Evolutionary conservation across 352 stramenopile genomes (phyloP), one percentile per base, ranked within the genome.

Genomic region (Phytophthora hybrid): DNA sequence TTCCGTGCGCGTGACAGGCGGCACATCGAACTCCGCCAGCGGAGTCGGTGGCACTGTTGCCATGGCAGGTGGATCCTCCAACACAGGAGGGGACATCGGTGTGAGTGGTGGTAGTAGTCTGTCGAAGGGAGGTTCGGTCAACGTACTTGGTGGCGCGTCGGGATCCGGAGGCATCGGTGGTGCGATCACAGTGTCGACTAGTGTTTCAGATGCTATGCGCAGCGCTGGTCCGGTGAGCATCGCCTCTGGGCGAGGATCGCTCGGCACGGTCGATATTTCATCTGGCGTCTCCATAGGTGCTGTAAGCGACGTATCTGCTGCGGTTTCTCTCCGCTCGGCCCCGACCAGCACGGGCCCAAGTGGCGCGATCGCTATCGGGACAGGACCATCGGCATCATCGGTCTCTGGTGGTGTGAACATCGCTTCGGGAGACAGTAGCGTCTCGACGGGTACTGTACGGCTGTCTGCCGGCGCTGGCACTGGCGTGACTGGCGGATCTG

Each of bases 111-210:
- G 59, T 18, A 78, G 58, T 26, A 68, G 76, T 34, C 34, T 57
- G 49, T 70, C 59, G 60, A 73, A 58, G 13, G 76, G 72, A 59
- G 72, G 76, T 5, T 72, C 73, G 51, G 74, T 82, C 21, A 75
- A 75, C 23, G 51, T 57, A 16, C 47, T 56, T 13, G 54, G 29
- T n/a, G 60, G 58, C 11, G 59, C 31, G 11, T 58, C 60, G 23
- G 60, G 37, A 6, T 59, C 58, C 5, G 55, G 31, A 4, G 54
- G 19, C 11, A 55, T 32, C 32, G 59, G 59, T 18, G 59, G 59
- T n/a, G 26, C 59, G 4, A 29, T 65, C 14, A 57, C 46, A n/a
- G 46, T 65, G 59, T 65, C 59, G 10, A 57, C 59, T 34, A 65
- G 59, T 26, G 59, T 65, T 11, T 65, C 59, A 7, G 59, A 65